Evolutionary conservation across 371 early-diverging fungal species (phyloP).

Genomic region (Umbelopsis sp.): DNA sequence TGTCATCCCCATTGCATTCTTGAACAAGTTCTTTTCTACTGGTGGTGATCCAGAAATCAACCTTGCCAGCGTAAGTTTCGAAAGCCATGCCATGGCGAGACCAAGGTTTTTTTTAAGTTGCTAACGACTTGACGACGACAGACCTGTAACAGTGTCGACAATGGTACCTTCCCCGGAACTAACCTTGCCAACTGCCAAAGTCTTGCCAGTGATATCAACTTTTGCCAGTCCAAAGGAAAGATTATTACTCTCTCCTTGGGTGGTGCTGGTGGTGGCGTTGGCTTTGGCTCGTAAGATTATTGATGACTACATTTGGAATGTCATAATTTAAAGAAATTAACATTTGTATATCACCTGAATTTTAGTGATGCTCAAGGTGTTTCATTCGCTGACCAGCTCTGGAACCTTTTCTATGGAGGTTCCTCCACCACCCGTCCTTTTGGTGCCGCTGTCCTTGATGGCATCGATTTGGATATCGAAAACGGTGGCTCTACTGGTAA

Average conservation of each 20-base stretch:
- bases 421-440: conserved; percentile 55
- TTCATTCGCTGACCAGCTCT: conserved; percentile 57
- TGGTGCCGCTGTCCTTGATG: conserved; percentile 58
- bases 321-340: neutral
- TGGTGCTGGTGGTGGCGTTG: conserved; percentile 59
- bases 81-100: too few species aligned
- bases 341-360: neutral
- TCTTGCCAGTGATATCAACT: conserved; percentile 53
- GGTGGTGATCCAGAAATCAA: conserved; percentile 56
- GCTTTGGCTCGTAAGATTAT: conserved; percentile 37
- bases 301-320: neutral
- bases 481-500: conserved; percentile 47
- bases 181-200: conserved; percentile 54
- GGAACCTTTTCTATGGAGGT: conserved; percentile 65
- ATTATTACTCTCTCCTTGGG: conserved; percentile 60
- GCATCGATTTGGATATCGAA: conserved; percentile 68
- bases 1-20: conserved; percentile 67
- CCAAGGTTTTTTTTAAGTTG: too few species aligned
- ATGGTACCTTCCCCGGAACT: conserved; percentile 54
- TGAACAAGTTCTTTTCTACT: conserved; percentile 64
- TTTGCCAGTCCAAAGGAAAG: conserved; percentile 60
- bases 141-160: conserved; percentile 46
- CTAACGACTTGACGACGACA: neutral
- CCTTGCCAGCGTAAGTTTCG: conserved; percentile 58
- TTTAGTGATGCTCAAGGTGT: conserved; percentile 35